Evolutionary conservation across 2,329 filamentous ascomycete genomes (phyloP).

Genomic region (Pseudopyricularia javanii): DNA sequence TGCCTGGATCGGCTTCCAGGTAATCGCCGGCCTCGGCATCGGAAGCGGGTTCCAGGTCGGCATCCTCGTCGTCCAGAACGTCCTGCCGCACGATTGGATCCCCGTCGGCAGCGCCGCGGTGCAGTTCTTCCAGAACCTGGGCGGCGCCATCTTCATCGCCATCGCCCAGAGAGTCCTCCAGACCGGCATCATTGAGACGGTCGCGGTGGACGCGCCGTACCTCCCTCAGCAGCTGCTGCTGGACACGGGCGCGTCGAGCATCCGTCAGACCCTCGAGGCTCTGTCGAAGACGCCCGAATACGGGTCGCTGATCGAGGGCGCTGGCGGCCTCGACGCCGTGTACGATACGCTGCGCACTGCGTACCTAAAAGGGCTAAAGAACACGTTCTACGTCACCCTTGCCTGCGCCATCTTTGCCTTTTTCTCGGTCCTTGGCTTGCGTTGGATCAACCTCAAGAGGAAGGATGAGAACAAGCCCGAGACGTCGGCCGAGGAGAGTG

Average conservation of each 20-base stretch:
- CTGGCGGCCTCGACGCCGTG: background rate
- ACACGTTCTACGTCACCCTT: background rate
- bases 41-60: constrained; percentile 33
- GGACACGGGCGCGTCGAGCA: constrained; percentile 5
- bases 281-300: background rate
- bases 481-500: background rate
- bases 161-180: constrained; percentile 57
- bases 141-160: constrained; percentile 36
- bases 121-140: constrained; percentile 50
- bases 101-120: constrained; percentile 36
- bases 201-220: constrained; percentile 3
- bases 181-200: constrained; percentile 38
- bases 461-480: background rate
- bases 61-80: constrained; percentile 35
- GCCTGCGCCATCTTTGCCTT: background rate
- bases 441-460: constrained; percentile 2
- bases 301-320: background rate
- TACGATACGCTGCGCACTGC: background rate
- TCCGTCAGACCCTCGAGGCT: background rate
- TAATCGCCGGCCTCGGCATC: constrained; percentile 31
- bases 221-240: constrained; percentile 6
- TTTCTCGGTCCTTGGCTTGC: background rate
- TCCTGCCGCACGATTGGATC: constrained; percentile 30
- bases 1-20: constrained; percentile 44
- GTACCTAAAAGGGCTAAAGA: background rate